Conservation (phyloP, 1,139 yeast genomes). For the Pichia sp. region DNA sequence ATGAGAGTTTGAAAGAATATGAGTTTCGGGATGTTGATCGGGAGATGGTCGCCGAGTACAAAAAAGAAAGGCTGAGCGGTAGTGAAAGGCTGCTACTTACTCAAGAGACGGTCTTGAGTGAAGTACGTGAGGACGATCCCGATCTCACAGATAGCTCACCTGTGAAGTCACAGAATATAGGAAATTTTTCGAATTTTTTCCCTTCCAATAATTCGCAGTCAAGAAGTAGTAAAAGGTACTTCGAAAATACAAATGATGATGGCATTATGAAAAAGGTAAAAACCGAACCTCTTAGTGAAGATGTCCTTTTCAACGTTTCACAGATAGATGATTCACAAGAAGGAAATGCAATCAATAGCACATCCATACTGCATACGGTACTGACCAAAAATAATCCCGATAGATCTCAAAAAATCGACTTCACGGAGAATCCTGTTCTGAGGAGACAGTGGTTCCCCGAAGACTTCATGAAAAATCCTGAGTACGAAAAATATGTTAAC, state of each 20-base stretch:
- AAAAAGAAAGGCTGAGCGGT: neutral
- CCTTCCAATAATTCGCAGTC: neutral
- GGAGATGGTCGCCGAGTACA: neutral
- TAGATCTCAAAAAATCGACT: constrained; percentile 10
- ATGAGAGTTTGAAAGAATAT: neutral
- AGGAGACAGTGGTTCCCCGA: constrained; percentile 31
- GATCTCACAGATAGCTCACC: constrained; percentile 14
- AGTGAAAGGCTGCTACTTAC: neutral
- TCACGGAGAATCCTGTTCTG: constrained; percentile 24
- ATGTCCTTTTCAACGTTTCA: constrained; percentile 1
- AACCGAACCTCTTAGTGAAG: neutral
- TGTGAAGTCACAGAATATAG: neutral
- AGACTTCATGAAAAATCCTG: constrained; percentile 29
- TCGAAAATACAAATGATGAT: neutral
- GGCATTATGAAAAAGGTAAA: neutral
- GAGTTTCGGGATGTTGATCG: neutral
- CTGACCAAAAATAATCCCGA: neutral
- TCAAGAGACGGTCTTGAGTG: constrained; percentile 6
- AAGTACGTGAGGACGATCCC: constrained; percentile 2
- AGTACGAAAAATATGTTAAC: constrained; percentile 4
- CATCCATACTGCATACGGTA: neutral
- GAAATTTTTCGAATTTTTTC: too few species aligned
- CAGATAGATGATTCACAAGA: constrained; percentile 10
- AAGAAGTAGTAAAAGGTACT: neutral
- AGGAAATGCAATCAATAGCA: neutral